Evolutionary conservation across 192 early-diverging fungal species (phyloP).

Genomic region (Spizellomyces sp.): DNA sequence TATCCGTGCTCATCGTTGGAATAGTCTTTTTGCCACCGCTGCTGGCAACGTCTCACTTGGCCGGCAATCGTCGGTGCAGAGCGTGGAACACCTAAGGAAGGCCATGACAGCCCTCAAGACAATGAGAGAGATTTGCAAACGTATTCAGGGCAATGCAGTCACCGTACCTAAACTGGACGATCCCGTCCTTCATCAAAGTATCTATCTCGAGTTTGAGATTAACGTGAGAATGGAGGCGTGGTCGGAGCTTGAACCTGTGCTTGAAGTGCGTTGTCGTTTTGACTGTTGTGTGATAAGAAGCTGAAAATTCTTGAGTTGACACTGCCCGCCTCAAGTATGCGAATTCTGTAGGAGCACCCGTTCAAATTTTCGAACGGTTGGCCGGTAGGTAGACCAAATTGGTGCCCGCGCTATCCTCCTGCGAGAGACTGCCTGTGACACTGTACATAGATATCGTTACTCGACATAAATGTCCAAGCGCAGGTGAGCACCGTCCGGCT

Average conservation of each 20-base stretch:
- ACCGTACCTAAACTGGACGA: slow-evolving; percentile 1
- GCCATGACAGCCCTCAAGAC: slow-evolving; percentile 8
- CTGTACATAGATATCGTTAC: slow-evolving; percentile 29
- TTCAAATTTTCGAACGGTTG: slow-evolving; percentile 30
- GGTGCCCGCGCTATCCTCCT: not conserved
- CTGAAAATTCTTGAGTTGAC: not conserved
- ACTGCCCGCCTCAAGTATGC: slow-evolving; percentile 21
- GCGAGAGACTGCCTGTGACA: not conserved
- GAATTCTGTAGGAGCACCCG: slow-evolving; percentile 17
- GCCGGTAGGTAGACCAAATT: slow-evolving; percentile 7
- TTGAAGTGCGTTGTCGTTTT: slow-evolving; percentile 10
- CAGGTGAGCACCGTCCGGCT: not conserved
- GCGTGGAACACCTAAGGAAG: slow-evolving; percentile 1
- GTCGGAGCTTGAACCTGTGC: slow-evolving; percentile 12
- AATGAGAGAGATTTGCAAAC: slow-evolving; percentile 10
- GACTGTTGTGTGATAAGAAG: not conserved
- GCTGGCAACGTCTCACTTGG: slow-evolving; percentile 18
- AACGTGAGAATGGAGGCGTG: slow-evolving; percentile 15
- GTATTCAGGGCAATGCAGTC: not conserved
- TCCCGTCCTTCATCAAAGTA: slow-evolving; percentile 21
- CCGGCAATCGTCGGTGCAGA: not conserved
- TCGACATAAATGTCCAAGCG: slow-evolving; percentile 20
- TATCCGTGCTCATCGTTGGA: not conserved
- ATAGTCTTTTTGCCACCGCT: slow-evolving; percentile 18
- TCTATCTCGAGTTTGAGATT: slow-evolving; percentile 31